Percentiles rank a stretch among this genome's conserved stretches.
Evolutionary conservation across 192 early-diverging fungal genomes (phyloP).

Genomic region (Entophlyctis helioformis): DNA sequence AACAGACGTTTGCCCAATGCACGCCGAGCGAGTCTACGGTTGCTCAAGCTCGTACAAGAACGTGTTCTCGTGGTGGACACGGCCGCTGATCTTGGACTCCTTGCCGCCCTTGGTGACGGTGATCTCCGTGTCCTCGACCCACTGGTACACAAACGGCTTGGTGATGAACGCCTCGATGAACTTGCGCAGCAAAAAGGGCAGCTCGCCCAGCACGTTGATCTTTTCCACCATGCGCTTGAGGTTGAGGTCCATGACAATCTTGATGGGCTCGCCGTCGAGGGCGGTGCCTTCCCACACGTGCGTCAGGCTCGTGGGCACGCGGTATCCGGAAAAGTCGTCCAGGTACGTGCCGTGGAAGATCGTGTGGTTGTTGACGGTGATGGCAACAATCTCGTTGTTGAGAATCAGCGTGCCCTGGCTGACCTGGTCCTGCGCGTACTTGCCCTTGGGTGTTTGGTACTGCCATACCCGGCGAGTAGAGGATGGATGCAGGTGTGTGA

Average conservation of each 20-base stretch:
- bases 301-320: slow-evolving; percentile 58
- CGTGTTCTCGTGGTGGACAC: too few relatives aligned
- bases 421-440: slow-evolving; percentile 20
- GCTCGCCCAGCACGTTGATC: slow-evolving; percentile 80
- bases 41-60: too few relatives aligned
- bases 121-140: slow-evolving; percentile 65
- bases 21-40: too few relatives aligned
- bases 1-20: too few relatives aligned
- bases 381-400: slow-evolving; percentile 52
- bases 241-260: slow-evolving; percentile 49
- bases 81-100: too few relatives aligned
- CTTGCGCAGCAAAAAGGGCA: slow-evolving; percentile 83
- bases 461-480: slow-evolving; percentile 46
- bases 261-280: slow-evolving; percentile 49
- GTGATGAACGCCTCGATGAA: slow-evolving; percentile 87
- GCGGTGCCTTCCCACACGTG: slow-evolving; percentile 61
- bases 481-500: neutral
- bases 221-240: slow-evolving; percentile 61
- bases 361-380: slow-evolving; percentile 63
- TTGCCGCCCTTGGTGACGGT: too few relatives aligned
- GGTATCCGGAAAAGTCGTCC: slow-evolving; percentile 76
- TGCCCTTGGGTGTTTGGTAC: slow-evolving; percentile 59
- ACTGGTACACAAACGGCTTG: slow-evolving; percentile 89
- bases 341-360: slow-evolving; percentile 49
- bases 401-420: slow-evolving; percentile 65